These are phyloP conservation scores for Cystofilobasidium bisporidii DNA, from an alignment of 768 basidiomycete genomes.

Conservation along the genomic window DNA sequence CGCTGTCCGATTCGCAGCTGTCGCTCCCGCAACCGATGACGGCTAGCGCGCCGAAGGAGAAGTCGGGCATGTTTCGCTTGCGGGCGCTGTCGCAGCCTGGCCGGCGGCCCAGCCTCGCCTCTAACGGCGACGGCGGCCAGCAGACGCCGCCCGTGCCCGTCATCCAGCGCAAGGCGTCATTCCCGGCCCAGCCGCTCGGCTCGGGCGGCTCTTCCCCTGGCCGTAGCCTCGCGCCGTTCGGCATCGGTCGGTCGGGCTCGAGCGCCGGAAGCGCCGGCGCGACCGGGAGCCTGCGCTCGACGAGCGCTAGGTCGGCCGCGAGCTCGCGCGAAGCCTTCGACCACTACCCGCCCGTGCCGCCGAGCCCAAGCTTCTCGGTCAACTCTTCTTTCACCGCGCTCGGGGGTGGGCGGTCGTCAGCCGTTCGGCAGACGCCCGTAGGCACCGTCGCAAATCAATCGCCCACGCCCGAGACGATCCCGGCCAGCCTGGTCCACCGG, in stretches of 20 bases:
- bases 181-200: background rate
- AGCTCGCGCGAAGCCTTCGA: slow-evolving; percentile 6
- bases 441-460: background rate
- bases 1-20: background rate
- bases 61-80: background rate
- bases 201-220: background rate
- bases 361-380: background rate
- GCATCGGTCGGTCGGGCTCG: background rate
- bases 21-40: background rate
- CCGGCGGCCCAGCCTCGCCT: background rate
- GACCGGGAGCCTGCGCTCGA: background rate
- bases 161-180: slow-evolving; percentile 7
- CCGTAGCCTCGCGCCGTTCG: background rate
- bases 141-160: background rate
- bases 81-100: slow-evolving; percentile 2
- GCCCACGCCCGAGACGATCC: background rate
- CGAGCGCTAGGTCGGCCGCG: background rate
- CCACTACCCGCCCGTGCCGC: background rate
- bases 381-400: background rate
- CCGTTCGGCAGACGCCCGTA: background rate
- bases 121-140: background rate
- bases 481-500: slow-evolving; percentile 39
- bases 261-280: background rate
- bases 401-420: background rate
- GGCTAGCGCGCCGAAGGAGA: background rate